Conservation (phyloP, 2,329 filamentous ascomycete genomes). For the Colletotrichum ledebouriae region DNA sequence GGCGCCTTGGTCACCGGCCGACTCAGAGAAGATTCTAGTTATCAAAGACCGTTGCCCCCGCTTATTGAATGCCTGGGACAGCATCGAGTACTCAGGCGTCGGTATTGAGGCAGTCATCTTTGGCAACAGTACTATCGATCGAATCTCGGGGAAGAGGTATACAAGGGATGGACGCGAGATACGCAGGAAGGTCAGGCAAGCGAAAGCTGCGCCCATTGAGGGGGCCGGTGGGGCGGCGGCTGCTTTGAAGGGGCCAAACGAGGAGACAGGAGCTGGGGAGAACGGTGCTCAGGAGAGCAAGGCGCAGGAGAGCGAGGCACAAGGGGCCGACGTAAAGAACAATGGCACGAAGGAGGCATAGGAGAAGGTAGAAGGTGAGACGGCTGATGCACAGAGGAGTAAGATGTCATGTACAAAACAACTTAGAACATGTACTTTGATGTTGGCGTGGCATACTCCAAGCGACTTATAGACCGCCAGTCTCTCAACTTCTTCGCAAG, state of each 20-base stretch:
- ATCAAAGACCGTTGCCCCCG: conserved; percentile 57
- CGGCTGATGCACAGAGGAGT: neutral
- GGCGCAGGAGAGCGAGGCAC: no score
- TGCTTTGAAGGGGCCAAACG: no score
- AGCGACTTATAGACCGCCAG: neutral
- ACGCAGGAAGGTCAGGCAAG: no score
- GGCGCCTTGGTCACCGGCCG: conserved; percentile 62
- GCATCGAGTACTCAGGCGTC: conserved; percentile 36
- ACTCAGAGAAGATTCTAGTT: conserved; percentile 55
- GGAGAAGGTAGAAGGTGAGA: neutral
- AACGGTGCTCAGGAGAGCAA: no score
- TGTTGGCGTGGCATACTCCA: conserved; percentile 6
- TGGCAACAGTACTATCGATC: conserved; percentile 6
- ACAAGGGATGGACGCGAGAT: neutral
- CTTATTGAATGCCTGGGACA: conserved; percentile 56
- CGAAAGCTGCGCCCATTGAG: no score
- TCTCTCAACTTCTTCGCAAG: neutral
- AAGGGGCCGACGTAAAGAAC: no score
- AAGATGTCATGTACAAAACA: conserved; percentile 13
- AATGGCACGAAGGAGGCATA: neutral
- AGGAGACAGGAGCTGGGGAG: no score
- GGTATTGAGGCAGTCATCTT: conserved; percentile 46
- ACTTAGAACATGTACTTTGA: conserved; percentile 5
- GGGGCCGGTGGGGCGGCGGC: no score
- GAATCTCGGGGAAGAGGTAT: neutral